Percentiles rank a stretch among this genome's conserved stretches.
Conservation (phyloP, 176 grass and related monocot genomes). For the Rhynchospora pubera region DNA sequence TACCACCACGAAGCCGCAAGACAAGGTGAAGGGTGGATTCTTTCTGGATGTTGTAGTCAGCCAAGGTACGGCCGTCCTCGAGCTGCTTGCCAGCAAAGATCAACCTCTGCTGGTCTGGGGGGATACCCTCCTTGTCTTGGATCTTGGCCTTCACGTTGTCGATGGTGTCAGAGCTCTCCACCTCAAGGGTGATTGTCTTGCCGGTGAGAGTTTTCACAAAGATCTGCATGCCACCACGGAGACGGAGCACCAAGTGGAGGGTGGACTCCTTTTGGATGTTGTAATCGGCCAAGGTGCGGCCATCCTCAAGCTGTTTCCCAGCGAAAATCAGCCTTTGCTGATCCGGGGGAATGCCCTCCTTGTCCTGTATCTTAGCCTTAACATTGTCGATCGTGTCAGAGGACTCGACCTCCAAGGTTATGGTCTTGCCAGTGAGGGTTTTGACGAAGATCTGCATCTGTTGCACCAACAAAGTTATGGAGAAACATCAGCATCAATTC, state of each 20-base stretch:
- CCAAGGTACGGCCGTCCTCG: background rate
- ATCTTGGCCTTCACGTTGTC: slow-evolving; percentile 25
- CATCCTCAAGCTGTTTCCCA: slow-evolving; percentile 50
- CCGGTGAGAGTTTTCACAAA: slow-evolving; percentile 30
- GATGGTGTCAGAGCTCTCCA: slow-evolving; percentile 18
- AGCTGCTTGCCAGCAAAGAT: slow-evolving; percentile 5
- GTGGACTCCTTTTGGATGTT: slow-evolving; percentile 14
- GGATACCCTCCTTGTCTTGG: slow-evolving; percentile 23
- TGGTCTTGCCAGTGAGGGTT: slow-evolving; percentile 35
- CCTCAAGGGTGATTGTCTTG: slow-evolving; percentile 28
- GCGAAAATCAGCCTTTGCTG: slow-evolving; percentile 10
- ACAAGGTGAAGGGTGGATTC: slow-evolving; percentile 11
- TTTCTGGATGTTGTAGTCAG: slow-evolving; percentile 19
- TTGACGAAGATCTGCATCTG: slow-evolving; percentile 42
- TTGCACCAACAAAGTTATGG: background rate
- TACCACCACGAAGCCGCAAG: slow-evolving; percentile 2
- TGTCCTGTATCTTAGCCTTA: slow-evolving; percentile 16
- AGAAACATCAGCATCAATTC: background rate
- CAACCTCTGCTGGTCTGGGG: slow-evolving; percentile 7
- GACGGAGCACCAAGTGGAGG: background rate
- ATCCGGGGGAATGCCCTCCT: slow-evolving; percentile 23
- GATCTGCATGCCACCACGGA: slow-evolving; percentile 25
- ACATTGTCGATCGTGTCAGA: slow-evolving; percentile 23
- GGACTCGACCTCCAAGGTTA: slow-evolving; percentile 25
- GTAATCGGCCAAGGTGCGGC: slow-evolving; percentile 54